These are phyloP conservation scores for Curvularia sp. DNA, from an alignment of 2,329 filamentous ascomycete genomes.

Conservation along the genomic window DNA sequence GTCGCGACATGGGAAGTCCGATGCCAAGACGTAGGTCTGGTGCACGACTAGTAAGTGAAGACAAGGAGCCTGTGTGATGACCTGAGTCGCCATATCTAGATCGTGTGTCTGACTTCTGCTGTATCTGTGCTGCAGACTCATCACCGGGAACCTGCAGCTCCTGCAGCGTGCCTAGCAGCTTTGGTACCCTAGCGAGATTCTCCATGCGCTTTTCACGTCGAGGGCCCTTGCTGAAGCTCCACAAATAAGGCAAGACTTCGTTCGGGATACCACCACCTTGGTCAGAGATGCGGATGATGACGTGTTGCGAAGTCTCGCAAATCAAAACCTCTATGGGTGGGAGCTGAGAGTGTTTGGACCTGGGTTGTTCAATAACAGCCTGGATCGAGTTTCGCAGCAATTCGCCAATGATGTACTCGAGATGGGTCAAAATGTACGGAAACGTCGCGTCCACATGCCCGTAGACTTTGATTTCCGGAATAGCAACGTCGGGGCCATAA, in stretches of 20 bases:
- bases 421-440: slow-evolving; percentile 92
- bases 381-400: slow-evolving; percentile 94
- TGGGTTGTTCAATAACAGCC: slow-evolving; percentile 80
- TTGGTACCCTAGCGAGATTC: slow-evolving; percentile 85
- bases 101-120: slow-evolving; percentile 30
- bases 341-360: slow-evolving; percentile 57
- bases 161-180: slow-evolving; percentile 91
- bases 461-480: slow-evolving; percentile 82
- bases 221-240: slow-evolving; percentile 96
- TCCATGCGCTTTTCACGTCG: slow-evolving; percentile 77
- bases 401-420: slow-evolving; percentile 97
- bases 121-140: slow-evolving; percentile 18
- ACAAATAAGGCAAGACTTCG: slow-evolving; percentile 85
- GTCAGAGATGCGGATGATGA: slow-evolving; percentile 95
- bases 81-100: slow-evolving; percentile 34
- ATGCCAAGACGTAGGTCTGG: slow-evolving; percentile 90
- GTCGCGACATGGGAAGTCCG: slow-evolving; percentile 88
- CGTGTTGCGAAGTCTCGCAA: slow-evolving; percentile 91
- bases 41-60: slow-evolving; percentile 79
- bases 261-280: slow-evolving; percentile 90
- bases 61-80: slow-evolving; percentile 68
- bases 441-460: slow-evolving; percentile 91
- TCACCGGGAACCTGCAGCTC: slow-evolving; percentile 66
- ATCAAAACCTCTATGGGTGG: slow-evolving; percentile 93
- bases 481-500: slow-evolving; percentile 71